phyloP scores from a whole-genome alignment of 176 grass and related monocot species.

The Oropetium thomaeum region DNA sequence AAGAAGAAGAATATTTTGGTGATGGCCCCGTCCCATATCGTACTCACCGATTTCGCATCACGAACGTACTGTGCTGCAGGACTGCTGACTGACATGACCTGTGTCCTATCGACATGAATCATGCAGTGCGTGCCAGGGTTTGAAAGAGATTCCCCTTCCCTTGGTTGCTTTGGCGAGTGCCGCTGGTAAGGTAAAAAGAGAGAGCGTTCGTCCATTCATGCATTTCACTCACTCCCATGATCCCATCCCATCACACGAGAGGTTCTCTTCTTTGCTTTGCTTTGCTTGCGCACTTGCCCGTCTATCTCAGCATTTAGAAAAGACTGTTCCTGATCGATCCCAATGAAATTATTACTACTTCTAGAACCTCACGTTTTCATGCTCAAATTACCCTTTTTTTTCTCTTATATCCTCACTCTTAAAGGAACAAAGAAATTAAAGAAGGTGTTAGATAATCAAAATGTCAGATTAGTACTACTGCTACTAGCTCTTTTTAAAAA shows the following conservation, averaged over 20 bases:
- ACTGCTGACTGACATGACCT: slow-evolving; percentile 21
- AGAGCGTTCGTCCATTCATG: too few species aligned
- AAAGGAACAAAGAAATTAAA: too few species aligned
- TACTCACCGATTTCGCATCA: not conserved
- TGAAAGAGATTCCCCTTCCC: slow-evolving; percentile 26
- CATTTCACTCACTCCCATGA: not conserved
- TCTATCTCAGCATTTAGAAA: not conserved
- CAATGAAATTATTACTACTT: not conserved
- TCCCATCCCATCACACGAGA: not conserved
- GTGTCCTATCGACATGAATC: slow-evolving; percentile 1
- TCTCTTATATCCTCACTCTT: not conserved
- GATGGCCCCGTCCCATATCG: not conserved
- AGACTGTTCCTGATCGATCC: not conserved
- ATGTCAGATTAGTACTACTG: too few species aligned
- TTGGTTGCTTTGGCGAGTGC: not conserved
- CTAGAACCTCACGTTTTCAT: not conserved
- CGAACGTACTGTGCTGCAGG: too few species aligned
- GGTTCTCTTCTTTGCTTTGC: too few species aligned
- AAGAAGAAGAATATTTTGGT: not conserved
- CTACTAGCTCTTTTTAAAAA: too few species aligned
- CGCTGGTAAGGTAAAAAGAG: not conserved
- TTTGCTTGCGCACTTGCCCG: not conserved
- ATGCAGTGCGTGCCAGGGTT: too few species aligned
- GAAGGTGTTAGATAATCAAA: too few species aligned
- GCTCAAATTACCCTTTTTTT: too few species aligned